Evolutionary conservation across 176 grass and related monocot genomes (phyloP).

Genomic region (Elaeis guineensis): DNA sequence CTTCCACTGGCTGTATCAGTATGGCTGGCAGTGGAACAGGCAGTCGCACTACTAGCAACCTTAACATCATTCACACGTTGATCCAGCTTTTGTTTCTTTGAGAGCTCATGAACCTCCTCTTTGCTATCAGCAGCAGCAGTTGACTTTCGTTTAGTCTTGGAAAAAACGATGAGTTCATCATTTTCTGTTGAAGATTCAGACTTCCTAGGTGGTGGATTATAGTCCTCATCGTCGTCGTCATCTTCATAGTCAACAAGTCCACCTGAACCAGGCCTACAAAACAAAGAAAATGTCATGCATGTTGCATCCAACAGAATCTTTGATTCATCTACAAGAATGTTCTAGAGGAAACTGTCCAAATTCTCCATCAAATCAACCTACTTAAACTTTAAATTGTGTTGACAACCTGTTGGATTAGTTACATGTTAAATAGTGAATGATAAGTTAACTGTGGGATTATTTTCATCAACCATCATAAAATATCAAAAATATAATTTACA

Average conservation of each 20-base stretch:
- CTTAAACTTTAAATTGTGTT: too few relatives aligned
- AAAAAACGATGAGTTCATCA: slow-evolving; percentile 41
- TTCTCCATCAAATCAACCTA: too few relatives aligned
- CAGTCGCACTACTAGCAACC: slow-evolving; percentile 19
- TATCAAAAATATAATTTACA: too few relatives aligned
- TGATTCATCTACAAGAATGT: too few relatives aligned
- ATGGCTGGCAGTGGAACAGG: slow-evolving; percentile 22
- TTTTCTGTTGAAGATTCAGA: slow-evolving; percentile 17
- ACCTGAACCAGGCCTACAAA: slow-evolving; percentile 40
- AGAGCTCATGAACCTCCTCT: slow-evolving; percentile 6
- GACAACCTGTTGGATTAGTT: too few relatives aligned
- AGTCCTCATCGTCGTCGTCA: slow-evolving; percentile 54
- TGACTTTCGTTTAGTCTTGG: slow-evolving; percentile 42
- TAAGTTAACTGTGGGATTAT: too few relatives aligned
- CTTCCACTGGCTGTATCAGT: slow-evolving; percentile 17
- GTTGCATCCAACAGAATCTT: too few relatives aligned
- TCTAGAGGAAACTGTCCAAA: too few relatives aligned
- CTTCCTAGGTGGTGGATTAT: slow-evolving; percentile 46
- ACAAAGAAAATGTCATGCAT: neutral
- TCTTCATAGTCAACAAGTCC: slow-evolving; percentile 52
- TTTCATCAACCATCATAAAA: too few relatives aligned
- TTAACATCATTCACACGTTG: slow-evolving; percentile 32
- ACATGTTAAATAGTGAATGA: too few relatives aligned
- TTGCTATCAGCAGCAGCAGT: slow-evolving; percentile 1
- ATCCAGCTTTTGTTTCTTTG: slow-evolving; percentile 18